Base-by-base conservation (phyloP, 345 rosid genomes). In the Heritiera fomes region DNA sequence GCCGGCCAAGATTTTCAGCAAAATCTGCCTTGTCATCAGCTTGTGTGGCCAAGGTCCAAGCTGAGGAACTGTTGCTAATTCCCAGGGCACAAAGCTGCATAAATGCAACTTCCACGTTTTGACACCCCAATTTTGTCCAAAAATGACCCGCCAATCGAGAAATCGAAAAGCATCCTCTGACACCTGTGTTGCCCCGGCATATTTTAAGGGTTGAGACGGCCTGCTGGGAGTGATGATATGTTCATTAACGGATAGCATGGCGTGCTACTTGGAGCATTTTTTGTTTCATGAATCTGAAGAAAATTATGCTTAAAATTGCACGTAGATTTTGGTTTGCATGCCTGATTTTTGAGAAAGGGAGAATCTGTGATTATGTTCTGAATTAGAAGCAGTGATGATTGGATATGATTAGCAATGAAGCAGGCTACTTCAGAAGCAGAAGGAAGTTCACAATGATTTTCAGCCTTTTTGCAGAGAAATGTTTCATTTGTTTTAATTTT, bases 41-140 rank as follows among this genome's bases (percentile, higher is more conserved):
- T 8, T 82, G 89, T 59, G 80, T 78, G 73, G 91, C 92, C 78
- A 92, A 87, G 82, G 88, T 95, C 55, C 98, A 88, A 75, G 99
- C 94, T 0, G 98, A 95, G 80, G 98, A 93, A 84, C 85, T 93
- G 40, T 75, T 93, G 76, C 60, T 88, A 65, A 71, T 88, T 75
- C 79, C 91, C 34, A 81, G 91, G 73, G 75, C 88, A 81, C 90
- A 87, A 78, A 88, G 91, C 76, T 86, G 78, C 87, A 67, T 84
- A 59, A 76, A 84, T 50, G 62, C 85, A 43, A 79, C 72, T 61
- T 86, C 89, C 13, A 82, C 86, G 70, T 81, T 83, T 75, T 55
- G 76, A 53, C 59, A 80, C 68, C 80, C 59, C 6, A 52, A 47
- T 34, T 34, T 2, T 34, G 38, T 34, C 38, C 38, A 11, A 23